phyloP scores from a whole-genome alignment of 1,284 basidiomycete genomes.

The Ganoderma resinaceum region DNA sequence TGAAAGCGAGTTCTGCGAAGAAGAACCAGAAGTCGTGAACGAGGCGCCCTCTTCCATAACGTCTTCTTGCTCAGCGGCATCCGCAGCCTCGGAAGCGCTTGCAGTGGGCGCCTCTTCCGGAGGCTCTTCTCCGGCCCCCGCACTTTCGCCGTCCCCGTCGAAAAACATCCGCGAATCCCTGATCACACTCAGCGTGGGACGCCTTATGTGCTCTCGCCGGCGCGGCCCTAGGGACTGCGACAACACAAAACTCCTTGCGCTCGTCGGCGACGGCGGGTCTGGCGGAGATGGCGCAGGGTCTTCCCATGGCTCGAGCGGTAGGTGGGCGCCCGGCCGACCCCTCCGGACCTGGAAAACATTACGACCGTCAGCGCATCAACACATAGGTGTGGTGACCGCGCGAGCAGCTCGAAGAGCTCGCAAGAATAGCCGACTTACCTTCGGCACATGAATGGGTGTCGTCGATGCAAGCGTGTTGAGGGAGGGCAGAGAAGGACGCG shows the following conservation, averaged over 20 bases:
- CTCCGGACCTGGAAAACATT: conserved; percentile 31
- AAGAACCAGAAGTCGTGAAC: conserved; percentile 12
- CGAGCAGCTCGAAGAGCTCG: conserved; percentile 14
- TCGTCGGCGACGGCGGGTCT: conserved; percentile 17
- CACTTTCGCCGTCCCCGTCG: conserved; percentile 30
- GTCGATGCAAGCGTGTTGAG: conserved; percentile 63
- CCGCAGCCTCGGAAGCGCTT: conserved; percentile 2
- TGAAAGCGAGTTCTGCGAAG: conserved; percentile 25
- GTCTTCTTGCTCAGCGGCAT: conserved; percentile 5
- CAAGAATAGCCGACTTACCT: conserved; percentile 48
- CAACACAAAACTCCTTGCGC: conserved; percentile 17
- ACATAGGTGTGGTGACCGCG: conserved; percentile 17
- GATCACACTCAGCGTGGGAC: conserved; percentile 40
- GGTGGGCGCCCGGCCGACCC: conserved; percentile 35
- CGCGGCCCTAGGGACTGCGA: conserved; percentile 25
- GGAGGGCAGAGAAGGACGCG: conserved; percentile 72
- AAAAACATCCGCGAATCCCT: conserved; percentile 37
- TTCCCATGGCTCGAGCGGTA: conserved; percentile 37
- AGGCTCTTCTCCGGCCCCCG: conserved; percentile 22
- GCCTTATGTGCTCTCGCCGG: conserved; percentile 32
- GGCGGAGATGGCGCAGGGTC: conserved; percentile 19
- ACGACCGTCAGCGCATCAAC: conserved; percentile 25
- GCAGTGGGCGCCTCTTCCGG: conserved; percentile 16
- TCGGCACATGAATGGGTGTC: conserved; percentile 62
- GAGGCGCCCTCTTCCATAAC: conserved; percentile 3